phyloP scores from a whole-genome alignment of 768 basidiomycete genomes.

The Leccinum broughii region DNA sequence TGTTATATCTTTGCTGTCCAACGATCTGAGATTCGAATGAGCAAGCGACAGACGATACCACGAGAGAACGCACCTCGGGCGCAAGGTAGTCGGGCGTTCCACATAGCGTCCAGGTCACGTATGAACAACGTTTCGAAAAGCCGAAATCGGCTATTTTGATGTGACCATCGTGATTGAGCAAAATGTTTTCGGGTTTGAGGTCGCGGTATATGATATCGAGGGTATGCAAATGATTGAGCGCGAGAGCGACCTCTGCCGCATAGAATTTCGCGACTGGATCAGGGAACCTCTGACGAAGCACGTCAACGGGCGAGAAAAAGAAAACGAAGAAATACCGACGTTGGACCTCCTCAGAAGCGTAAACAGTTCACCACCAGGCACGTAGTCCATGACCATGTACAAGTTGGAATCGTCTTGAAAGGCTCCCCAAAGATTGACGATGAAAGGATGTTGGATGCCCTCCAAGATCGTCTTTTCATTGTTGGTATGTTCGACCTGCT shows the following conservation, averaged over 20 bases:
- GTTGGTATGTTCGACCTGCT: conserved; percentile 97
- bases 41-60: conserved; percentile 18
- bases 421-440: conserved; percentile 94
- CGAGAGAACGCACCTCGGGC: conserved; percentile 66
- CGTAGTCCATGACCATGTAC: conserved; percentile 98
- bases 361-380: conserved; percentile 95
- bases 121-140: conserved; percentile 87
- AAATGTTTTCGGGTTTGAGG: conserved; percentile 95
- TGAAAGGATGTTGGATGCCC: conserved; percentile 86
- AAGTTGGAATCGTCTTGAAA: conserved; percentile 92
- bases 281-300: conserved; percentile 71
- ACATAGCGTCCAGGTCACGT: conserved; percentile 93
- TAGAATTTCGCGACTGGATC: conserved; percentile 99
- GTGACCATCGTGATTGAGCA: conserved; percentile 92
- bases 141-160: conserved; percentile 98
- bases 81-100: conserved; percentile 97
- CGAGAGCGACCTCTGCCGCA: conserved; percentile 91
- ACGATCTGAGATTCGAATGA: conserved; percentile 53
- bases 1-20: conserved; percentile 85
- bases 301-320: conserved; percentile 12
- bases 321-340: conserved; percentile 44
- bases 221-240: conserved; percentile 84
- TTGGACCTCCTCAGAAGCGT: conserved; percentile 89
- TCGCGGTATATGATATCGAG: conserved; percentile 95
- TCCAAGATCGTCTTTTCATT: conserved; percentile 89